These are phyloP conservation scores for Fagopyrum tataricum DNA, from an alignment of 148 eudicot genomes.

Conservation along the genomic window DNA sequence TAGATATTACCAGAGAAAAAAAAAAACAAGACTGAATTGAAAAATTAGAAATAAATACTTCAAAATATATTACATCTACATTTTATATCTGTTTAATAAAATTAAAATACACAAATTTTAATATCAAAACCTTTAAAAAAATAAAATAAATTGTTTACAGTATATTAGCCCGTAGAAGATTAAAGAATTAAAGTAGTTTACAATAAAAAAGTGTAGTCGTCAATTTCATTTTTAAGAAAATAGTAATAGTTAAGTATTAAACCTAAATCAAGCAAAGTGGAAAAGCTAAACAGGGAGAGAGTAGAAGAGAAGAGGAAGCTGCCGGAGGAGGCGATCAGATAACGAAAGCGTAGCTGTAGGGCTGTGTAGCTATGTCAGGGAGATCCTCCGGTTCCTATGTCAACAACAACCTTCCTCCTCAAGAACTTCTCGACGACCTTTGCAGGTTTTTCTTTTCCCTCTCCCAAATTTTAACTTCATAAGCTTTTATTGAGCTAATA, in stretches of 20 bases:
- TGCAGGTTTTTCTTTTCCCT: slow-evolving; percentile 56
- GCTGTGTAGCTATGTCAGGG: slow-evolving; percentile 54
- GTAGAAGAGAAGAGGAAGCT: slow-evolving; percentile 2
- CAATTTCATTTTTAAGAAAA: background rate
- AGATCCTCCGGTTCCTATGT: slow-evolving; percentile 65
- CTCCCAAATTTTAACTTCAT: background rate
- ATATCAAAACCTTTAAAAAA: too few relatives aligned
- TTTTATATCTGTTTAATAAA: too few relatives aligned
- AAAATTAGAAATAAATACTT: too few relatives aligned
- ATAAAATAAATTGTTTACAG: too few relatives aligned
- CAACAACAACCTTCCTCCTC: slow-evolving; percentile 79
- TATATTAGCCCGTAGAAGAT: too few relatives aligned
- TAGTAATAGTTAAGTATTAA: background rate
- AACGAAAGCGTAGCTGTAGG: slow-evolving; percentile 2
- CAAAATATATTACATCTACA: too few relatives aligned
- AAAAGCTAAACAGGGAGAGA: background rate
- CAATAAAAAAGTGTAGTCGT: too few relatives aligned
- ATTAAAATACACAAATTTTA: too few relatives aligned
- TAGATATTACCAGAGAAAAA: too few relatives aligned
- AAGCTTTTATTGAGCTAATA: background rate
- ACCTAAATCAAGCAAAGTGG: slow-evolving; percentile 10
- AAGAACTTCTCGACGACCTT: slow-evolving; percentile 97
- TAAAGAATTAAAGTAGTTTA: too few relatives aligned
- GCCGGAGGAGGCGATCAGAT: background rate
- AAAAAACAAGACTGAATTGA: too few relatives aligned